Conservation (phyloP, 192 early-diverging fungal genomes). For the Rhizophagus prolifer region DNA sequence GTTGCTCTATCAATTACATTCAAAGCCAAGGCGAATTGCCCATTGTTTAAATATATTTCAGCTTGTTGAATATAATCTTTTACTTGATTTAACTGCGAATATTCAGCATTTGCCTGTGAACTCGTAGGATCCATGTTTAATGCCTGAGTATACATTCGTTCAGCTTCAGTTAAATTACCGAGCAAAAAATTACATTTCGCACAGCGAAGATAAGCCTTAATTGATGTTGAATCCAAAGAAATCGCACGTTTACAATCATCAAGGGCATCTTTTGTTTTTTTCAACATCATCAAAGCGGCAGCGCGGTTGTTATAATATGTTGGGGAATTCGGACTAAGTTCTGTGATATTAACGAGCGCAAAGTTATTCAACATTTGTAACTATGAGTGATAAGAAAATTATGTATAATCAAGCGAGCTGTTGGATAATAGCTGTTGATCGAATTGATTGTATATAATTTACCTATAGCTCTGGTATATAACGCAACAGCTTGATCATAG, state of each 20-base stretch:
- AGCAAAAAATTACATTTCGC: slow-evolving; percentile 73
- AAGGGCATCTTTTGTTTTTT: slow-evolving; percentile 57
- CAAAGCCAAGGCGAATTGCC: slow-evolving; percentile 46
- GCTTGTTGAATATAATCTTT: slow-evolving; percentile 48
- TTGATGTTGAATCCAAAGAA: slow-evolving; percentile 55
- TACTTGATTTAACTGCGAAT: slow-evolving; percentile 43
- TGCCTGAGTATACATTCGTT: slow-evolving; percentile 42
- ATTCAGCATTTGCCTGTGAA: slow-evolving; percentile 40
- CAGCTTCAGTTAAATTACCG: slow-evolving; percentile 66
- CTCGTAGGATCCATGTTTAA: slow-evolving; percentile 44
- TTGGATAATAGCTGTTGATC: neutral
- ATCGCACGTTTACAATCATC: slow-evolving; percentile 63
- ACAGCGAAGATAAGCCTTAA: slow-evolving; percentile 65
- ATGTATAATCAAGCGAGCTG: neutral
- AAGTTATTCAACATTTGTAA: neutral
- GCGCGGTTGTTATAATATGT: slow-evolving; percentile 79
- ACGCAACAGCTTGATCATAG: slow-evolving; percentile 64
- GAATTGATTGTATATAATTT: slow-evolving; percentile 15
- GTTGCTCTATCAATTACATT: slow-evolving; percentile 50
- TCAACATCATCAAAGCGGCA: slow-evolving; percentile 73
- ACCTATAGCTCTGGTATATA: slow-evolving; percentile 75
- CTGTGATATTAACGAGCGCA: slow-evolving; percentile 29
- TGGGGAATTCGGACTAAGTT: slow-evolving; percentile 55
- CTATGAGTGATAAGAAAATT: neutral
- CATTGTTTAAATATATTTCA: slow-evolving; percentile 44